Base-by-base conservation (phyloP, 1,139 yeast genomes). In the Diutina pseudorugosa region DNA sequence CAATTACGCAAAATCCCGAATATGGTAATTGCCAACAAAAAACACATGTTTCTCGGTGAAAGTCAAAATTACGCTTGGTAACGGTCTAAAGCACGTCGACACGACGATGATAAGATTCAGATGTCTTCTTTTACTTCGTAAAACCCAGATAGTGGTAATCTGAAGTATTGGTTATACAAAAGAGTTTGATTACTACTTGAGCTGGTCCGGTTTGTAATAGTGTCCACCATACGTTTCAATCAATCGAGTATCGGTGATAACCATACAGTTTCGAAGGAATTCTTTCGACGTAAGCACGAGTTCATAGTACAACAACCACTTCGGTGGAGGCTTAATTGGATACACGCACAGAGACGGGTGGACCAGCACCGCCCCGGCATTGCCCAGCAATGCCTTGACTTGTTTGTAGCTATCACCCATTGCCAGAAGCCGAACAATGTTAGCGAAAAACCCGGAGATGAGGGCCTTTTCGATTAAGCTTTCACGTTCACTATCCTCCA, bases 251-350 rank as follows among this genome's bases (percentile, higher is more conserved):
- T 82, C 77, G 4, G 36, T 45, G 16, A 93, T 71, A 0, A 85
- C 79, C 75, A 89, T 76, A 62, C 95, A 87, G 58, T 85, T 89
- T 53, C 97, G 70, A 88, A 93, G 87, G 64, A 80, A 93, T 69
- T 91, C 98, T 64, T 84, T 87, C 50, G 88, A 79, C 0, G 98
- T 93, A 42, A 87, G 69, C 47, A 93, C 93, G 60, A 93, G 71
- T 61, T 91, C 97, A 61, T 90, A 87, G 64, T 89, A 93, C 23
- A 93, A 66, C 1, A 93, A 65, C 61, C 81, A 72, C 59, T 79
- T 82, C 5, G 93, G 81, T 0, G 90, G 88, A 3, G 88, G 96
- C 56, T 79, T 80, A 16, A 74, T 70, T 7, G 76, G 73, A 60
- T 74, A 76, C 47, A 89, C 58, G 0, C 79, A 76, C 1, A 93